Percentiles rank a stretch among this genome's conserved stretches.
These are phyloP conservation scores for Delitschia confertaspora DNA, from an alignment of 495 filamentous ascomycete species.

Conservation along the genomic window DNA sequence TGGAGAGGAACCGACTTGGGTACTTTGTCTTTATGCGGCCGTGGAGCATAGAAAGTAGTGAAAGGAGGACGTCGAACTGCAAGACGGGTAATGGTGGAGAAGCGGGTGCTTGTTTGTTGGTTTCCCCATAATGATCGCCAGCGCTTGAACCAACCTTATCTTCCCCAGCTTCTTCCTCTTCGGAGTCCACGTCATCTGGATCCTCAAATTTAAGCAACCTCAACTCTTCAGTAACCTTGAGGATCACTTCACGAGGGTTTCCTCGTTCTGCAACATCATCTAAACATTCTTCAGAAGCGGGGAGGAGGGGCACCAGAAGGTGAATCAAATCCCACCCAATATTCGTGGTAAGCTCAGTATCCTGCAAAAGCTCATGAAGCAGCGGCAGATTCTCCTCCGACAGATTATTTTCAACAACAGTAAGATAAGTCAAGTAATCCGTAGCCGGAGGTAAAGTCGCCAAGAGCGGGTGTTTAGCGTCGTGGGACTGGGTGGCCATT, in stretches of 20 bases:
- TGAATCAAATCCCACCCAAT: conserved; percentile 96
- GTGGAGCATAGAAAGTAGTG: conserved; percentile 78
- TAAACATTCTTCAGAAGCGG: conserved; percentile 63
- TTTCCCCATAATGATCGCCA: too few species aligned
- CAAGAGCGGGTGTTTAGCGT: conserved; percentile 29
- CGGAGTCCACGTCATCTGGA: conserved; percentile 43
- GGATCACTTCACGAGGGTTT: conserved; percentile 86
- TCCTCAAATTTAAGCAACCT: conserved; percentile 43
- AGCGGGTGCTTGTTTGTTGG: conserved; percentile 2
- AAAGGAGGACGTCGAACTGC: conserved; percentile 67
- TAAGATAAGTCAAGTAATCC: conserved; percentile 82
- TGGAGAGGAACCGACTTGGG: conserved; percentile 87
- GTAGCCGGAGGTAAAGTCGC: conserved; percentile 53
- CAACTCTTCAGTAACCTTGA: conserved; percentile 74
- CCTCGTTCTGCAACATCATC: conserved; percentile 70
- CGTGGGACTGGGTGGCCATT: conserved; percentile 14
- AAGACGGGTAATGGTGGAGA: conserved; percentile 27
- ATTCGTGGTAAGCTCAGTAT: conserved; percentile 72
- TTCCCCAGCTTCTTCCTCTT: conserved; percentile 27
- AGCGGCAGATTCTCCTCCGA: conserved; percentile 65
- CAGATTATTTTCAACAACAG: conserved; percentile 77
- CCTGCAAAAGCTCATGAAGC: conserved; percentile 70
- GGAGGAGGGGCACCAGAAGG: conserved; percentile 67
- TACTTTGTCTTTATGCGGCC: conserved; percentile 80
- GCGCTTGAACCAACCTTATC: conserved; percentile 14